Percentiles rank a stretch among this genome's conserved stretches.
Evolutionary conservation across 805 yeast species (phyloP).

Genomic region (Starmerella vitae): DNA sequence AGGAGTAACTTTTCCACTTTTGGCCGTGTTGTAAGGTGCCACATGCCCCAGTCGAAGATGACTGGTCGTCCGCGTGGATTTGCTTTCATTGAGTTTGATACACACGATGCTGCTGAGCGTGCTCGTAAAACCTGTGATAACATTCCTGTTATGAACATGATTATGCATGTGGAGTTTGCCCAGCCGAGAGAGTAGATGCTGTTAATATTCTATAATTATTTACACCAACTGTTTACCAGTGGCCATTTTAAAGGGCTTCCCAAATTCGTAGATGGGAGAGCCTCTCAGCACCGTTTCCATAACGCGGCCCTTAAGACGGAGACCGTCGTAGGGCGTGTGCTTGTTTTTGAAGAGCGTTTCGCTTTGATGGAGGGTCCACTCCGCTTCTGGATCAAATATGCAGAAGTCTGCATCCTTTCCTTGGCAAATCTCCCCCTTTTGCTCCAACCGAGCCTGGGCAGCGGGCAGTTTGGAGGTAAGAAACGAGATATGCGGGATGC

Average conservation of each 20-base stretch:
- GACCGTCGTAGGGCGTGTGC: conserved; percentile 73
- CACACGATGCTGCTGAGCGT: conserved; percentile 47
- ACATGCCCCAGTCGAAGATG: conserved; percentile 77
- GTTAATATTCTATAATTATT: too few relatives aligned
- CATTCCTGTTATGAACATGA: conserved; percentile 82
- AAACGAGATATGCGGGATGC: conserved; percentile 46
- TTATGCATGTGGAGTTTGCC: conserved; percentile 38
- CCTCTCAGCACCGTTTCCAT: conserved; percentile 73
- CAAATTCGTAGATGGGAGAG: conserved; percentile 35
- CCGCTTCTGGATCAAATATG: conserved; percentile 57
- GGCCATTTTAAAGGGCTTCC: conserved; percentile 11
- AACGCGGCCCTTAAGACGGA: conserved; percentile 54
- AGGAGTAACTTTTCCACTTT: conserved; percentile 57
- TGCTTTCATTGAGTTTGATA: conserved; percentile 73
- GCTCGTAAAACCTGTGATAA: conserved; percentile 74
- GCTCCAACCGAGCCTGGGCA: conserved; percentile 62
- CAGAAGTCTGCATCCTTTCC: conserved; percentile 86
- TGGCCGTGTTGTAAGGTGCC: conserved; percentile 63
- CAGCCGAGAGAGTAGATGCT: conserved; percentile 22
- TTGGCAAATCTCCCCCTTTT: conserved; percentile 59
- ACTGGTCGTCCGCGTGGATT: conserved; percentile 92
- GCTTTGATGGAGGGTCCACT: conserved; percentile 31
- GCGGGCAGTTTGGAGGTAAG: conserved; percentile 84
- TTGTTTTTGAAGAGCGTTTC: conserved; percentile 61
- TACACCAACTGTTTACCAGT: conserved; percentile 7